A percentile compares a stretch with the other conserved stretches of the same genome.
Evolutionary conservation across 129 eudicot species (phyloP).

Genomic region (Artemisia annua): DNA sequence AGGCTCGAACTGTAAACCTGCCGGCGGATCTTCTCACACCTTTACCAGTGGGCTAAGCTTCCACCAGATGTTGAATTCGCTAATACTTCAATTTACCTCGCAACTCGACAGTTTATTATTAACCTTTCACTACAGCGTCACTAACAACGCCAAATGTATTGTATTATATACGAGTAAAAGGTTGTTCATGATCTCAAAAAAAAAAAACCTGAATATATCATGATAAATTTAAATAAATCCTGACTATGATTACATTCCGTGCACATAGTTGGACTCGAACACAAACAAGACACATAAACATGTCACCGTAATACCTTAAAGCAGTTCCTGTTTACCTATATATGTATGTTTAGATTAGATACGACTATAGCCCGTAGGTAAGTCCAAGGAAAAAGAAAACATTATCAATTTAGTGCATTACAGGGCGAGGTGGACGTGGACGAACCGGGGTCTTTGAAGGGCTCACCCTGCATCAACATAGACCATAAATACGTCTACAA

Average conservation of each 20-base stretch:
- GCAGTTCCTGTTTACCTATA: conserved; percentile 27
- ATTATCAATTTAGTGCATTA: conserved; percentile 42
- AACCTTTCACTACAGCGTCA: too few species aligned
- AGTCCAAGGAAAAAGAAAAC: conserved; percentile 4
- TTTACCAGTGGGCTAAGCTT: too few species aligned
- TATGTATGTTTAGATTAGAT: conserved; percentile 15
- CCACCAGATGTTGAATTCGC: too few species aligned
- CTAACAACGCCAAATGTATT: too few species aligned
- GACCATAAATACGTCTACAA: conserved; percentile 5
- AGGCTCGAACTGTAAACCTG: too few species aligned
- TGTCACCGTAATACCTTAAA: conserved; percentile 20
- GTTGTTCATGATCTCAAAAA: too few species aligned
- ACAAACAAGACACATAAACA: conserved; percentile 26
- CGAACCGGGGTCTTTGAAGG: conserved; percentile 93
- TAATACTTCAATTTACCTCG: too few species aligned
- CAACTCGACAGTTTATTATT: too few species aligned
- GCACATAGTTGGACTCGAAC: conserved; percentile 15
- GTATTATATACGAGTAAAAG: too few species aligned
- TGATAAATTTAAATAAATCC: too few species aligned
- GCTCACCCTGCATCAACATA: conserved; percentile 67
- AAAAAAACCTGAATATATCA: too few species aligned
- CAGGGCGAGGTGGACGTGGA: conserved; percentile 70
- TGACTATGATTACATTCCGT: conserved; percentile 1
- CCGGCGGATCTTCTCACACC: too few species aligned
- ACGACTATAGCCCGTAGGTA: conserved; percentile 15